phyloP scores from a whole-genome alignment of 73 alveolate species.

The Vitrella brassicaformis region DNA sequence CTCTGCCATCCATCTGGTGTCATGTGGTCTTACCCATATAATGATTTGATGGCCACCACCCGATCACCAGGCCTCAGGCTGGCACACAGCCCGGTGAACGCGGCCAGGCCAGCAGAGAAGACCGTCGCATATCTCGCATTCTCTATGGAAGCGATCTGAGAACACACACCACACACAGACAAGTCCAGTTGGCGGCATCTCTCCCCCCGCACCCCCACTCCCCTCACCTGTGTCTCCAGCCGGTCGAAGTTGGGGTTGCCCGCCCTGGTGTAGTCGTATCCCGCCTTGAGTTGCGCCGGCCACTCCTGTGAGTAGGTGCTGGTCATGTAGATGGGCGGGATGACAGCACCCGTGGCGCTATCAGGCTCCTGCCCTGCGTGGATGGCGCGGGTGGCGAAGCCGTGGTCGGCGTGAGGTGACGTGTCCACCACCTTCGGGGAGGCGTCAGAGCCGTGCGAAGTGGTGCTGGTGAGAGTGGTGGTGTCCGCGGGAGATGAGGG shows the following conservation, averaged over 20 bases:
- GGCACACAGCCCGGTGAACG: not conserved
- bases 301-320: not conserved
- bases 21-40: not conserved
- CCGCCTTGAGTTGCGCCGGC: not conserved
- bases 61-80: not conserved
- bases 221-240: not conserved
- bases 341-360: not conserved
- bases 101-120: conserved; percentile 1
- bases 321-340: not conserved
- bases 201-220: too few relatives aligned
- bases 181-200: too few relatives aligned
- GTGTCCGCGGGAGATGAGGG: too few relatives aligned
- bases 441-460: too few relatives aligned
- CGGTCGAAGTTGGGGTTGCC: not conserved
- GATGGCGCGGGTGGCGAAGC: not conserved
- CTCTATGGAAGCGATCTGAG: conserved; percentile 1
- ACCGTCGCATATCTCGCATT: not conserved
- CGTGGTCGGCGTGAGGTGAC: too few relatives aligned
- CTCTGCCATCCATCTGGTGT: too few relatives aligned
- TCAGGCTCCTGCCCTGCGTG: not conserved
- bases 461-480: too few relatives aligned
- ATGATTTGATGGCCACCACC: not conserved
- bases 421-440: too few relatives aligned
- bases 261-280: not conserved
- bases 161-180: too few relatives aligned